phyloP scores from a whole-genome alignment of 106 monocot species.

The Iris macrosiphon region DNA sequence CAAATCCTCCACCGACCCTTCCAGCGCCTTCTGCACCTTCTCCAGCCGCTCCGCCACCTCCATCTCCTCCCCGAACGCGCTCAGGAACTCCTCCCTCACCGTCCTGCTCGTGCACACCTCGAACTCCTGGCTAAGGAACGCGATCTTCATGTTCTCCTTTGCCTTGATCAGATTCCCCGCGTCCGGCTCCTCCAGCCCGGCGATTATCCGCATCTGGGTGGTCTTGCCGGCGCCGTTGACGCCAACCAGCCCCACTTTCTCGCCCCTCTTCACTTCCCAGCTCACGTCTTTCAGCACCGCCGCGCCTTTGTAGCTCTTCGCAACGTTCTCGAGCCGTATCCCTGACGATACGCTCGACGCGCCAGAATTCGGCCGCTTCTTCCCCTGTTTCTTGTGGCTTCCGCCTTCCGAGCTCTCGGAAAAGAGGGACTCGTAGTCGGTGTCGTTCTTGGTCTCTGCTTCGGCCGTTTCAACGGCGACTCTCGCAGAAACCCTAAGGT shows the following conservation, averaged over 20 bases:
- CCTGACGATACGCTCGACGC: slow-evolving; percentile 92
- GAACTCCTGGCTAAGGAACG: slow-evolving; percentile 93
- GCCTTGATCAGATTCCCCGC: slow-evolving; percentile 72
- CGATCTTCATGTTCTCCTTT: slow-evolving; percentile 91
- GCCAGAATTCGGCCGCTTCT: slow-evolving; percentile 50
- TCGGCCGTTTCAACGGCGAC: slow-evolving; percentile 26
- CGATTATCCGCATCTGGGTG: slow-evolving; percentile 88
- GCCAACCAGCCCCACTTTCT: slow-evolving; percentile 93
- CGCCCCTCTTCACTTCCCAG: slow-evolving; percentile 98
- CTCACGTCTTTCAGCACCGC: slow-evolving; percentile 79
- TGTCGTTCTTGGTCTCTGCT: slow-evolving; percentile 10
- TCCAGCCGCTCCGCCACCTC: slow-evolving; percentile 74
- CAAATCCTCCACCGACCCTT: slow-evolving; percentile 77
- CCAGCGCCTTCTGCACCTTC: slow-evolving; percentile 86
- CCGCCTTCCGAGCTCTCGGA: slow-evolving; percentile 19
- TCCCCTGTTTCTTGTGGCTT: slow-evolving; percentile 16
- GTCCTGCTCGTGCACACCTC: slow-evolving; percentile 83
- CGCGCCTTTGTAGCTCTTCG: slow-evolving; percentile 79
- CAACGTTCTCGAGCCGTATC: slow-evolving; percentile 68
- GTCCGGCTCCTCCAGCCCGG: slow-evolving; percentile 83
- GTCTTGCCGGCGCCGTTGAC: slow-evolving; percentile 99
- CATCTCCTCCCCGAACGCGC: slow-evolving; percentile 92
- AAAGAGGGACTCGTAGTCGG: slow-evolving; percentile 67
- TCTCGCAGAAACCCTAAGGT: slow-evolving; percentile 14
- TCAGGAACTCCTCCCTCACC: slow-evolving; percentile 91